A percentile compares a stretch with the other conserved stretches of the same genome.
These are phyloP conservation scores for Botrytis deweyae DNA, from an alignment of 2,329 filamentous ascomycete species.

Conservation along the genomic window DNA sequence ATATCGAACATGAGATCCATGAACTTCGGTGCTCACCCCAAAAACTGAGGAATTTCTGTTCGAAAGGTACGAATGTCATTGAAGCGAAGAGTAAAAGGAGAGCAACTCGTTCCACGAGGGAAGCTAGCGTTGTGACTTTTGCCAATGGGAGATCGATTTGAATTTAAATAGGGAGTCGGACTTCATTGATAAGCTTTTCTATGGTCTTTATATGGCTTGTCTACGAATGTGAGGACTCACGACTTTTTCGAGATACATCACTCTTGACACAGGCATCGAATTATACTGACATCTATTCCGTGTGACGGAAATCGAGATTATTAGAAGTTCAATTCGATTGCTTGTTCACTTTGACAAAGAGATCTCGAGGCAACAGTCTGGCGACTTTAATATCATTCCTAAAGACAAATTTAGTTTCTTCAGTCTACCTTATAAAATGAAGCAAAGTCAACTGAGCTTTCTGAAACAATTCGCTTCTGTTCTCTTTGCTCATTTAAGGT, in stretches of 20 bases:
- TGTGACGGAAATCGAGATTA: too few relatives aligned
- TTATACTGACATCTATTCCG: too few relatives aligned
- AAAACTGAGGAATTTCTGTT: not conserved
- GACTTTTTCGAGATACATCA: too few relatives aligned
- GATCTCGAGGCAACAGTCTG: not conserved
- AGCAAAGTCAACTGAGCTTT: not conserved
- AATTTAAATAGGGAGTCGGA: not conserved
- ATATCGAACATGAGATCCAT: not conserved
- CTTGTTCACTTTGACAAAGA: too few relatives aligned
- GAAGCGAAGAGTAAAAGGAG: not conserved
- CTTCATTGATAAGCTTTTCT: not conserved
- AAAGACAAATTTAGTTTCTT: not conserved
- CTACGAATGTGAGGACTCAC: too few relatives aligned
- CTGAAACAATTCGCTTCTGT: not conserved
- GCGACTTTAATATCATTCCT: not conserved
- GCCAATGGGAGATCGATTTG: not conserved
- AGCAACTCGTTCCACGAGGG: not conserved
- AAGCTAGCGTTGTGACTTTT: not conserved
- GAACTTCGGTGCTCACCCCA: not conserved
- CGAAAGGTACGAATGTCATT: not conserved
- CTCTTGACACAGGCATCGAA: too few relatives aligned
- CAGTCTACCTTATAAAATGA: not conserved
- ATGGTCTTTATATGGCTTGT: too few relatives aligned
- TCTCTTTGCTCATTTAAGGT: accelerated
- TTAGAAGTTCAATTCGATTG: too few relatives aligned